A percentile compares a stretch with the other conserved stretches of the same genome.
phyloP scores from a whole-genome alignment of 2,329 filamentous ascomycete species.

The Dactylellina parvicollis region DNA sequence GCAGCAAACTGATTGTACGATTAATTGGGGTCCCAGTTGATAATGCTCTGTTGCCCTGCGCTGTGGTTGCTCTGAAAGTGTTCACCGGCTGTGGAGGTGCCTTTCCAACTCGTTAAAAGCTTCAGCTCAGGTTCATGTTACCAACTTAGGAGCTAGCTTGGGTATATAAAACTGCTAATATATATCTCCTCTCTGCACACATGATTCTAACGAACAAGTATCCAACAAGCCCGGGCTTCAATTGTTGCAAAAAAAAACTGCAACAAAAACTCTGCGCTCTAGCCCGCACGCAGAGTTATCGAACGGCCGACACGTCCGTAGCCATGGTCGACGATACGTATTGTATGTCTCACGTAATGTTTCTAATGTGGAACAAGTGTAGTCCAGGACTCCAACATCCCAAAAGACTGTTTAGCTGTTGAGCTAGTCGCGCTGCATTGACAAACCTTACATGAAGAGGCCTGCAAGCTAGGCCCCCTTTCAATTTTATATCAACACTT shows the following conservation, averaged over 20 bases:
- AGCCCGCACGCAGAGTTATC: not conserved
- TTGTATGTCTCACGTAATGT: constrained; percentile 43
- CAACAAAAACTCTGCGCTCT: constrained; percentile 27
- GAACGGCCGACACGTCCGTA: constrained; percentile 10
- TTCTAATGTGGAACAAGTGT: constrained; percentile 48
- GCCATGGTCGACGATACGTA: constrained; percentile 28
- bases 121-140: constrained; percentile 26
- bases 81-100: not conserved
- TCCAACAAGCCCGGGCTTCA: constrained; percentile 36
- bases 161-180: constrained; percentile 46
- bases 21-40: not conserved
- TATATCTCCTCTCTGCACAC: constrained; percentile 18
- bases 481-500: constrained; percentile 52
- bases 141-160: constrained; percentile 27
- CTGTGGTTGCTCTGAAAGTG: too few relatives aligned
- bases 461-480: constrained; percentile 33
- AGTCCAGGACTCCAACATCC: constrained; percentile 52
- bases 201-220: constrained; percentile 10
- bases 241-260: constrained; percentile 35
- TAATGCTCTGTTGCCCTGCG: not conserved
- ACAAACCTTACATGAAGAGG: constrained; percentile 51
- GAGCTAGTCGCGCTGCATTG: constrained; percentile 47
- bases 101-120: constrained; percentile 19
- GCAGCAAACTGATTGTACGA: constrained; percentile 28
- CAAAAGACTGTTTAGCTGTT: constrained; percentile 45